Base-by-base conservation (phyloP, 768 basidiomycete genomes). In the Rhizopogon vinicolor region DNA sequence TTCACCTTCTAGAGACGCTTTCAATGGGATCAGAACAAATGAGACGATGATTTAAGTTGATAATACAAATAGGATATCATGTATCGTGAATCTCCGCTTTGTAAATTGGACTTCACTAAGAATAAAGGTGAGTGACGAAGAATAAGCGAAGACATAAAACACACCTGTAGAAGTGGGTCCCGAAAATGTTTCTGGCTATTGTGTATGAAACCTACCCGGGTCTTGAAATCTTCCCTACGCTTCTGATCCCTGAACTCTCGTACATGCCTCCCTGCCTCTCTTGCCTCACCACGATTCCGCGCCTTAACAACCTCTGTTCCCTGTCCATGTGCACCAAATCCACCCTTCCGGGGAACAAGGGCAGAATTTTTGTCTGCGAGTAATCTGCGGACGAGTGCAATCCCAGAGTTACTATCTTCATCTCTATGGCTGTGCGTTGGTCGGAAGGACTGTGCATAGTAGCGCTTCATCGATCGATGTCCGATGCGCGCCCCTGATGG, bases 401-500 rank as follows among this genome's bases (percentile, higher is more conserved):
- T 81, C 41, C 85, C 90, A 45, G 83, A 89, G 63, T 85, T 88
- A 14, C 82, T 82, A 61, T 87, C 87, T 60, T 83, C 80, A 3
- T 70, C 59, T 56, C 75, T 79, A 56, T 67, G 72, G 29, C 66
- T 68, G 35, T 71, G 71, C 22, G 76, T 70, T 10, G 73, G 70
- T 52, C 79, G 74, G 73, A 92, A 86, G 1, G 85, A 86, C 71
- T 98, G 96, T 0, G 84, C 80, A 66, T 97, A 95, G 69, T 96
- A 93, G 48, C 87, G 79, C 45, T 79, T 81, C 79, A 98, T 84
- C 49, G 84, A 84, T 44, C 95, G 86, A 67, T 99, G 97, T 0
- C 93, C 94, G 65, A 99, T 89, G 22, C 93, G 86, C 9, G 86
- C 84, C 43, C 97, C 97, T 0, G 93, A 95, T 1, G 97, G 93